Conservation (phyloP, 495 filamentous ascomycete species). For the Penicillium maclennaniae region DNA sequence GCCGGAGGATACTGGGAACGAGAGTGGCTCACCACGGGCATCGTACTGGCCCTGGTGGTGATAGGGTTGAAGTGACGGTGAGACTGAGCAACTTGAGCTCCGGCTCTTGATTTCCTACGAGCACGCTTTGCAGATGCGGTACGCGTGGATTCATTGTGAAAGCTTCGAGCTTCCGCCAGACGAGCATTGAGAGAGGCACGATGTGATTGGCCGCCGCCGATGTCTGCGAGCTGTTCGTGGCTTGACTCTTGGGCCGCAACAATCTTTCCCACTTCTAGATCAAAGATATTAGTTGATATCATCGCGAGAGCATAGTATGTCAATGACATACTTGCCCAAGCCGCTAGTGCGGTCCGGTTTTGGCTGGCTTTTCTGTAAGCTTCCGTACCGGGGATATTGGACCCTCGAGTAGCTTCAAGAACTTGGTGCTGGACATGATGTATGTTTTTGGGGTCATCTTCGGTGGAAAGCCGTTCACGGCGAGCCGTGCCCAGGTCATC, state of each 20-base stretch:
- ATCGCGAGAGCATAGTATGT: background rate
- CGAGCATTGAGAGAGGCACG: background rate
- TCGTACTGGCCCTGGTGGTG: too few relatives aligned
- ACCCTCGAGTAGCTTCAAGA: constrained; percentile 21
- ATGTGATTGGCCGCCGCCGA: background rate
- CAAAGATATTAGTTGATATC: background rate
- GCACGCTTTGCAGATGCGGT: background rate
- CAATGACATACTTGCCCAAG: background rate
- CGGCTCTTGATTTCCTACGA: background rate
- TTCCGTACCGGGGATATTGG: constrained; percentile 11
- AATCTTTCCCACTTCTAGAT: background rate
- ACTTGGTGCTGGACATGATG: constrained; percentile 8
- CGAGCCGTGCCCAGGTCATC: constrained; percentile 34
- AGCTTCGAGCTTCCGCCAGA: background rate
- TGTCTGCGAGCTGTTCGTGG: background rate
- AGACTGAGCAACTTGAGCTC: background rate
- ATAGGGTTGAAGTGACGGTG: too few relatives aligned
- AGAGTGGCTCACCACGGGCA: too few relatives aligned
- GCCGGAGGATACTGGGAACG: too few relatives aligned
- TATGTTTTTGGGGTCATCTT: constrained; percentile 10
- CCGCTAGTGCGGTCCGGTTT: background rate
- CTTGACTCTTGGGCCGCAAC: background rate
- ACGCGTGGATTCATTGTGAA: background rate
- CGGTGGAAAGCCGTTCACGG: constrained; percentile 31
- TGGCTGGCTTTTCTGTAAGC: background rate